These are phyloP conservation scores for Aspergillus ustus DNA, from an alignment of 2,329 filamentous ascomycete species.

Conservation along the genomic window DNA sequence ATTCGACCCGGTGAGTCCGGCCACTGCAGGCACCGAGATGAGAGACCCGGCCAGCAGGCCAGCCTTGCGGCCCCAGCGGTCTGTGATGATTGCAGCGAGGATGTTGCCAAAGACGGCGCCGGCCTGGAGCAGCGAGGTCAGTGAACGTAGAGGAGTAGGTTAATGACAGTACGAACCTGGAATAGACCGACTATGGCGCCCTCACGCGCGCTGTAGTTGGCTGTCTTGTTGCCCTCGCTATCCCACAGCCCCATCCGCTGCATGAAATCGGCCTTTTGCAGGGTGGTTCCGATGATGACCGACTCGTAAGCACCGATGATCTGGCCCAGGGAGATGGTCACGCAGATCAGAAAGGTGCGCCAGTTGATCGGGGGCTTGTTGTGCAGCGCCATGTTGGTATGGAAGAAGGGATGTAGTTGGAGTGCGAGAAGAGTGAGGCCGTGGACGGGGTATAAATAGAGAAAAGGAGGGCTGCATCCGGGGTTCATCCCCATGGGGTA, in stretches of 20 bases:
- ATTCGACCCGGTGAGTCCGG: neutral
- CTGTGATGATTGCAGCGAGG: neutral
- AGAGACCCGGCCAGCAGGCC: neutral
- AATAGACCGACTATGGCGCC: neutral
- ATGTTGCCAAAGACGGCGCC: slow-evolving; percentile 1
- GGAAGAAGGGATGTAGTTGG: neutral
- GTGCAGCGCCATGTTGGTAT: neutral
- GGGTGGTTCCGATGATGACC: neutral
- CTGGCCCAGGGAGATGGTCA: neutral
- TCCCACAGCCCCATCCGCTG: slow-evolving; percentile 3
- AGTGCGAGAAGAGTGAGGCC: neutral
- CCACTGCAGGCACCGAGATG: neutral
- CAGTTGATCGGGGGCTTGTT: slow-evolving; percentile 1
- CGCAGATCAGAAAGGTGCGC: neutral
- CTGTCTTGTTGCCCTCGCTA: neutral
- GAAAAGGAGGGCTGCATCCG: neutral
- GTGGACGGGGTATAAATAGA: neutral
- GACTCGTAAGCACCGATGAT: neutral
- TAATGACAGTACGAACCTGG: neutral
- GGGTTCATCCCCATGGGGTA: neutral
- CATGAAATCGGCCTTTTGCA: slow-evolving; percentile 1
- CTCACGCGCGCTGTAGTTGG: neutral
- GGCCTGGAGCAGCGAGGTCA: neutral
- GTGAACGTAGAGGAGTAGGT: neutral
- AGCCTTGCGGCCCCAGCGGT: slow-evolving; percentile 1